phyloP scores from a whole-genome alignment of 2,329 filamentous ascomycete genomes.

The Magnaporthiopsis poae region DNA sequence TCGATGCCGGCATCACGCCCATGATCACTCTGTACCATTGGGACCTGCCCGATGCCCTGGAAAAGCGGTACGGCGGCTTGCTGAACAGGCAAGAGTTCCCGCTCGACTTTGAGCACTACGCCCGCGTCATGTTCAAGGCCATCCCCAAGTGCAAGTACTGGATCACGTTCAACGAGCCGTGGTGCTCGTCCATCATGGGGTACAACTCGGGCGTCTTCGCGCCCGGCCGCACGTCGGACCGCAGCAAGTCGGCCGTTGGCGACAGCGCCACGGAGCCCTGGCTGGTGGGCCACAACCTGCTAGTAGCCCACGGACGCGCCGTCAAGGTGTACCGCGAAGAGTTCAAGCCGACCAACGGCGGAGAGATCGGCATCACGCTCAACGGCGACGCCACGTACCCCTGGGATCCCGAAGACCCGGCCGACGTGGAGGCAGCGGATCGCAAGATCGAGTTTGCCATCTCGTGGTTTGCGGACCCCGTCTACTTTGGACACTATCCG shows the following conservation, averaged over 20 bases:
- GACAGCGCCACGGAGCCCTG: constrained; percentile 71
- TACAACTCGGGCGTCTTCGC: constrained; percentile 71
- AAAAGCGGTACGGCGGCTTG: constrained; percentile 72
- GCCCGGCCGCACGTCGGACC: constrained; percentile 71
- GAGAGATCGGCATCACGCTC: constrained; percentile 77
- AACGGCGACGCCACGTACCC: constrained; percentile 78
- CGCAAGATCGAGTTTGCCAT: constrained; percentile 83
- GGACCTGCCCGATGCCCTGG: constrained; percentile 71
- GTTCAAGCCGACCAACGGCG: constrained; percentile 62
- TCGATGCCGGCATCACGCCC: constrained; percentile 66
- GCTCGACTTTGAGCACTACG: constrained; percentile 70
- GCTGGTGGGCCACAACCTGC: constrained; percentile 70
- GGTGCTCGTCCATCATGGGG: constrained; percentile 72
- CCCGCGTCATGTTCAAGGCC: constrained; percentile 63
- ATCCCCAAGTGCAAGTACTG: constrained; percentile 73
- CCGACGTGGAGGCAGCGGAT: constrained; percentile 64
- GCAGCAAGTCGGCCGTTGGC: constrained; percentile 58
- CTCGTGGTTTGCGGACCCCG: constrained; percentile 78
- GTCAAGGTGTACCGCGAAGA: constrained; percentile 77
- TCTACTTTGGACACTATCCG: constrained; percentile 78
- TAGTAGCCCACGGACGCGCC: constrained; percentile 69
- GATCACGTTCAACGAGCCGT: constrained; percentile 88
- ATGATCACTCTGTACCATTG: constrained; percentile 81
- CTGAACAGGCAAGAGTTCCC: constrained; percentile 75
- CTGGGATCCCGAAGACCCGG: constrained; percentile 67